Base-by-base conservation (phyloP, 2,329 filamentous ascomycete species). In the Gliomastix tumulicola region DNA sequence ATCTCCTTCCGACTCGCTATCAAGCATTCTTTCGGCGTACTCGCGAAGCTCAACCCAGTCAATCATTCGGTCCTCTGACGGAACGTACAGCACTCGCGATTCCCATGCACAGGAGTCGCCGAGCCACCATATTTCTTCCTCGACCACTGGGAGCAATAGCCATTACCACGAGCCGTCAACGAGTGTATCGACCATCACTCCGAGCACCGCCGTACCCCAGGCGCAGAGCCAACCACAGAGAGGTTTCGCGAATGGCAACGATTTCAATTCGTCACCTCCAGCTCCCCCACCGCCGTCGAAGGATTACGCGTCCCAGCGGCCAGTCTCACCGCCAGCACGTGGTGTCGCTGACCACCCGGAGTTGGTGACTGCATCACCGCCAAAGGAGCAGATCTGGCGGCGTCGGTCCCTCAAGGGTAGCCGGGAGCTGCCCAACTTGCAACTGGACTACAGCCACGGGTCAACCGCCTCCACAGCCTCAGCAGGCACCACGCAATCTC, bases 21-120 rank as follows among this genome's bases (percentile, higher is more conserved):
- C 66, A 12, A 77, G 72, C 49, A 55, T 78, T 10, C 47, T 78
- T 23, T 76, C 71, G 10, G 71, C 74, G 16, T 78, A 78, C 48
- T 69, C 69, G 35, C 57, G 60, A 42, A 66, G 62, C 32, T 65
- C 65, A 7, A 63, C 62, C 30, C 68, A 66, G 35, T 68, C 62
- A 5, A 54, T 62, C 27, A 56, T 62, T 21, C 56, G 54, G 39
- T 64, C 63, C 4, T 67, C 65, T 15, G 60, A 64, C 37, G 63
- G 55, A 31, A 62, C 43, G 21, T 45, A 41, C 21, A 51, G 43
- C 38, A 36, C 38, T 34, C 43, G 30, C 41, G 38, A 48, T 39
- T 45, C 45, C 20, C 47, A 50, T 30, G 36, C 46, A 38, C 46
- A 46, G 36, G 18, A 33, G n/a, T n/a, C n/a, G n/a, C n/a, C n/a